Evolutionary conservation across 2,329 filamentous ascomycete species (phyloP).

Genomic region (Pseudopyricularia javanii): DNA sequence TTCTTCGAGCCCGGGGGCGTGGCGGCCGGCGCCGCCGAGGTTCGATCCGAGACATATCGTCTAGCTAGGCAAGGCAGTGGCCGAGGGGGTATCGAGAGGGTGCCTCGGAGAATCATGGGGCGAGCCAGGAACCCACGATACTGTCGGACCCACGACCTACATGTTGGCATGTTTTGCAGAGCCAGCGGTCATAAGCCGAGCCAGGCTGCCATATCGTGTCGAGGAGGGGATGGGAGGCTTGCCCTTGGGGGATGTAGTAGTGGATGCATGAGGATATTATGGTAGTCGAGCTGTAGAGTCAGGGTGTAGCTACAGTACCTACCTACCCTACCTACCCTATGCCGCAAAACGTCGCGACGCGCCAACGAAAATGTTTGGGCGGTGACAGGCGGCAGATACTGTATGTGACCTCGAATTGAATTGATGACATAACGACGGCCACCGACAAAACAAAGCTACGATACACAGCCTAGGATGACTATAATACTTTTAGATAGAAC

Average conservation of each 20-base stretch:
- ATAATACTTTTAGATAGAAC: no score
- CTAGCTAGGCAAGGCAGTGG: background rate
- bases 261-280: background rate
- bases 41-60: background rate
- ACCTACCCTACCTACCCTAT: no score
- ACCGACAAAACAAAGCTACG: no score
- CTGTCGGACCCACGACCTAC: constrained; percentile 25
- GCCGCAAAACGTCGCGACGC: no score
- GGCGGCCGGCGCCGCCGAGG: background rate
- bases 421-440: no score
- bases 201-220: constrained; percentile 14
- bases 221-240: no score
- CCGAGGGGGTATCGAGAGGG: constrained; percentile 9
- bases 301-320: no score
- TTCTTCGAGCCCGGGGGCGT: background rate
- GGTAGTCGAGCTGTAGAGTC: no score
- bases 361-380: background rate
- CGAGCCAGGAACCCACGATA: constrained; percentile 9
- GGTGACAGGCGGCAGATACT: background rate
- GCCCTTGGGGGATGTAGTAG: background rate
- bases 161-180: constrained; percentile 29
- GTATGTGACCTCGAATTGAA: background rate
- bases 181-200: constrained; percentile 29
- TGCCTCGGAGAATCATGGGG: constrained; percentile 13
- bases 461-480: no score